phyloP scores from a whole-genome alignment of 495 filamentous ascomycete genomes.

The Paragyromitra xinjiangensis region DNA sequence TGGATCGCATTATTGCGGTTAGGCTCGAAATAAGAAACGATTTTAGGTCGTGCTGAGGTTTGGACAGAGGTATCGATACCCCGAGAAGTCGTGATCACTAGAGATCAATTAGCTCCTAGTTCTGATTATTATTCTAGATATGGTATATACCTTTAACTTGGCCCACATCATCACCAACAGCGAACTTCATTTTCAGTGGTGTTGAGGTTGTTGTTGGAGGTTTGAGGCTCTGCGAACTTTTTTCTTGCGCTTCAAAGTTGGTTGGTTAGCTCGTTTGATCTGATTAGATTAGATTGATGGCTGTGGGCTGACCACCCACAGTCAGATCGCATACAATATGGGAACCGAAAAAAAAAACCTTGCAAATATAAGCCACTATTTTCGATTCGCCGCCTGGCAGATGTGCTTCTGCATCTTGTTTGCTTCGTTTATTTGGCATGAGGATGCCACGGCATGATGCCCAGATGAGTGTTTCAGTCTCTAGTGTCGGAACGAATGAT shows the following conservation, averaged over 20 bases:
- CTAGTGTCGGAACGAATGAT: neutral
- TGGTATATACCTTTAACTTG: slow-evolving; percentile 50
- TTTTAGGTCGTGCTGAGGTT: slow-evolving; percentile 51
- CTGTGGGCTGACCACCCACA: neutral
- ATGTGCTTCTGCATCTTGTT: slow-evolving; percentile 1
- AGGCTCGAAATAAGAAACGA: slow-evolving; percentile 51
- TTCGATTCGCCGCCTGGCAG: neutral
- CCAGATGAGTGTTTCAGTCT: slow-evolving; percentile 14
- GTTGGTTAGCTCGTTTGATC: slow-evolving; percentile 11
- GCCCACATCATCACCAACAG: slow-evolving; percentile 55
- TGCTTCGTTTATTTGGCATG: neutral
- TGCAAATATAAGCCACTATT: neutral
- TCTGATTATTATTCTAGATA: neutral
- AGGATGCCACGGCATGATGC: slow-evolving; percentile 17
- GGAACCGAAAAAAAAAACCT: neutral
- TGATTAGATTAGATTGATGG: slow-evolving; percentile 46
- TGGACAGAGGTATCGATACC: slow-evolving; percentile 56
- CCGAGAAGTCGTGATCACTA: slow-evolving; percentile 48
- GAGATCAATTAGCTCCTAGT: slow-evolving; percentile 10
- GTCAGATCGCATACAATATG: neutral
- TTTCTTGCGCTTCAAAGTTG: slow-evolving; percentile 9
- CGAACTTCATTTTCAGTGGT: slow-evolving; percentile 51
- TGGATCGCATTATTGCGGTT: slow-evolving; percentile 48
- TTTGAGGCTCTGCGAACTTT: slow-evolving; percentile 43
- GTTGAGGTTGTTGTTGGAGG: slow-evolving; percentile 26